A percentile compares a stretch with the other conserved stretches of the same genome.
Conservation (phyloP, 768 basidiomycete species). For the Gloeopeniophorella convolvens region DNA sequence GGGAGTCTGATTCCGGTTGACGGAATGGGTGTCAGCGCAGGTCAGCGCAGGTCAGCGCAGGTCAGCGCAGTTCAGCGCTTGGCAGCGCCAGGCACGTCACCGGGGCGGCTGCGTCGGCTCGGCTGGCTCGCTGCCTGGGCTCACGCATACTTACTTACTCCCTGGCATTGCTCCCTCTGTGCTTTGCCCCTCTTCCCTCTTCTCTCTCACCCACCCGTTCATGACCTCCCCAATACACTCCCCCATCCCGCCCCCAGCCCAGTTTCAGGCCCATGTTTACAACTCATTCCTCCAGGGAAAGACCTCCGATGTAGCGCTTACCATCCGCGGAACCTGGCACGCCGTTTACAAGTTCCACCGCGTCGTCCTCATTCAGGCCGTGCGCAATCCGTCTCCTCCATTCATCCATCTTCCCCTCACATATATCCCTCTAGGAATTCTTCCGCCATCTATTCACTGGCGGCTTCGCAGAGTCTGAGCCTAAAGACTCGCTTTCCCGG, state of each 20-base stretch:
- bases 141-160: too few species aligned
- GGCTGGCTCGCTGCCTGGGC: too few species aligned
- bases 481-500: conserved; percentile 2
- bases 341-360: conserved; percentile 77
- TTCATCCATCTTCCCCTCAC: not conserved
- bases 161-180: too few species aligned
- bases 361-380: conserved; percentile 85
- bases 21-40: too few species aligned
- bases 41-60: too few species aligned
- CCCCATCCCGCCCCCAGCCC: conserved; percentile 40
- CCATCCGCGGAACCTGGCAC: conserved; percentile 59
- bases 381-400: conserved; percentile 24
- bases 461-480: conserved; percentile 60
- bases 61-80: too few species aligned
- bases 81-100: too few species aligned
- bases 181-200: not conserved
- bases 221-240: conserved; percentile 38
- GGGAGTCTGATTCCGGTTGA: too few species aligned
- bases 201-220: conserved; percentile 1
- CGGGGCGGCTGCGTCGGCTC: too few species aligned
- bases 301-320: conserved; percentile 74
- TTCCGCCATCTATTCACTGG: conserved; percentile 83
- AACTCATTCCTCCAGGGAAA: conserved; percentile 59
- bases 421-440: conserved; percentile 53
- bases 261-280: conserved; percentile 74